Base-by-base conservation (phyloP, 2,329 filamentous ascomycete species). In the Magnaporthiopsis rhizophila region DNA sequence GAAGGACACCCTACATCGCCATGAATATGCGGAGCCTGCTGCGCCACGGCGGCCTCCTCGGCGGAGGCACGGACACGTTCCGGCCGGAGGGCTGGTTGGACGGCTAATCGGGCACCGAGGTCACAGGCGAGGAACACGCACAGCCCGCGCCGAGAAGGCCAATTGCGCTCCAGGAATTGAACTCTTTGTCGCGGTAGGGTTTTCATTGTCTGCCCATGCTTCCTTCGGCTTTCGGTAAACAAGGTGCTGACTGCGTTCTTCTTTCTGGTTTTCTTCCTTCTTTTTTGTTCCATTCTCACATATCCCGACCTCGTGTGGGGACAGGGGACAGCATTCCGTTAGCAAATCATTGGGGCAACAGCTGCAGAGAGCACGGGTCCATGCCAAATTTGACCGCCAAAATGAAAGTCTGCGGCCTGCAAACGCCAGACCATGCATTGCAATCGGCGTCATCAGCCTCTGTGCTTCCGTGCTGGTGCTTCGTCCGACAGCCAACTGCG, bases 141-240 rank as follows among this genome's bases (percentile, higher is more conserved):
- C 69, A 72, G 59, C 30, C 1, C 68, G 66, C n/a, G 32, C 26
- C 15, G 67, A 69, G 28, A 75, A 75, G 68, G 30, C 30, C 30
- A 21, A 74, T 79, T 56, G 77, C 77, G 1, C 67, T 74, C 61
- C 74, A 79, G 67, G 77, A 79, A 68, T 63, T 79, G 58, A 73
- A 76, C 65, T 74, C 2, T 69, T 78, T 61, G 73, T 77, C 38
- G 74, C 78, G 74, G 76, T 78, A 66, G 65, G 71, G 21, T 38
- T 32, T 2, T 26, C n/a, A 24, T 58, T 58, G 56, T n/a, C 15
- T 26, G 15, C 56, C 26, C n/a, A 18, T 18, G n/a, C n/a, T 38
- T 38, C 36, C 11, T 38, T 13, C 12, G 36, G 13, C 11, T 13
- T 15, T 30, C 30, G 4, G 30, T 7, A 30, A 15, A 26, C 26